These are phyloP conservation scores for Apophysomyces variabilis DNA, from an alignment of 371 early-diverging fungal genomes.

Conservation along the genomic window DNA sequence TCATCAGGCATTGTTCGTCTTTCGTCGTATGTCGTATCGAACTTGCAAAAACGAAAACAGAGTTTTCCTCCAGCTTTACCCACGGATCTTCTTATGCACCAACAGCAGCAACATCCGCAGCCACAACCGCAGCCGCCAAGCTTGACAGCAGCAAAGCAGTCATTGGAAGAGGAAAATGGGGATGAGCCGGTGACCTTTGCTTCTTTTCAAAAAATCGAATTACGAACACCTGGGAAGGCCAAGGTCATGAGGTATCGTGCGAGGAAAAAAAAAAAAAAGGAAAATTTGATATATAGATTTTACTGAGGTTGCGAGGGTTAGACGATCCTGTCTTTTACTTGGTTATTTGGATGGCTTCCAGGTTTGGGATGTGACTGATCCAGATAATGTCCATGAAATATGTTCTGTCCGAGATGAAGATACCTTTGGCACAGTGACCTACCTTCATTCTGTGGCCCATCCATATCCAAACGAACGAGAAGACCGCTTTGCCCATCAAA, in stretches of 20 bases:
- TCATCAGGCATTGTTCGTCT: conserved; percentile 62
- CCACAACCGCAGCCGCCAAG: not conserved
- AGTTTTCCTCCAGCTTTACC: conserved; percentile 47
- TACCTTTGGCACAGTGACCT: conserved; percentile 49
- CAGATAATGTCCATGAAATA: conserved; percentile 74
- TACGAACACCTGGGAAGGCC: conserved; percentile 11
- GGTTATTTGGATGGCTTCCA: conserved; percentile 85
- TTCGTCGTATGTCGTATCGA: conserved; percentile 61
- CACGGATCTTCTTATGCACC: conserved; percentile 27
- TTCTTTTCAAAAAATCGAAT: conserved; percentile 35
- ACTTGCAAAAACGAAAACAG: conserved; percentile 44
- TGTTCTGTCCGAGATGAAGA: conserved; percentile 64
- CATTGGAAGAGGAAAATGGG: conserved; percentile 17
- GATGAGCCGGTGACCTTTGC: conserved; percentile 42
- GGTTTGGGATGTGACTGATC: conserved; percentile 77
- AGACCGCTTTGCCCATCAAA: conserved; percentile 34
- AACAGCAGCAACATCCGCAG: conserved; percentile 31
- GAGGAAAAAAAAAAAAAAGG: not conserved
- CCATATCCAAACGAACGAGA: conserved; percentile 21
- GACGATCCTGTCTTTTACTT: conserved; percentile 63
- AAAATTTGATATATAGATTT: not conserved
- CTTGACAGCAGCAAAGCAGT: not conserved
- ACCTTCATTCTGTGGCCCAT: conserved; percentile 45
- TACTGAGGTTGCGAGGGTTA: conserved; percentile 16
- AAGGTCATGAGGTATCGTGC: conserved; percentile 10